Conservation (phyloP, 179 eudicot species). For the Nepenthes alata region DNA sequence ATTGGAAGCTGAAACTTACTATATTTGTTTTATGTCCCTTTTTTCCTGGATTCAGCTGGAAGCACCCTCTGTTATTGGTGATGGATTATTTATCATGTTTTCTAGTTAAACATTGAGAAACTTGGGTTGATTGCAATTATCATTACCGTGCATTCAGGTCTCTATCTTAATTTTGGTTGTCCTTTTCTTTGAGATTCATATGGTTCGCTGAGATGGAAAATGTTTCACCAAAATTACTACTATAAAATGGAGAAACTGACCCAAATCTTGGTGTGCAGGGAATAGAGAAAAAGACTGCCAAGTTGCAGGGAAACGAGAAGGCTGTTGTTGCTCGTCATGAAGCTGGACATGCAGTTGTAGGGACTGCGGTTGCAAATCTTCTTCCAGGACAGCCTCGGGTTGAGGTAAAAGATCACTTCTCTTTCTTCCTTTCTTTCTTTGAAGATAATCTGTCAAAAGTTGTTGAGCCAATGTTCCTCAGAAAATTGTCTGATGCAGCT, state of each 20-base stretch:
- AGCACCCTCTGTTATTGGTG: too few species aligned
- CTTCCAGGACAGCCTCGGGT: conserved; percentile 93
- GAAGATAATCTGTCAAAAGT: neutral
- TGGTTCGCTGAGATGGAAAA: neutral
- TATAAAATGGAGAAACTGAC: neutral
- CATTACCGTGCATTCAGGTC: too few species aligned
- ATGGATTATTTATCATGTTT: too few species aligned
- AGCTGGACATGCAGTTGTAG: conserved; percentile 97
- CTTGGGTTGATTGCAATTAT: too few species aligned
- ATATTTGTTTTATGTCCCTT: too few species aligned
- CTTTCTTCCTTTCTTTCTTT: neutral
- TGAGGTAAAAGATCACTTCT: conserved; percentile 39
- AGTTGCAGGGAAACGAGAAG: conserved; percentile 77
- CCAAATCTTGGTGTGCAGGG: conserved; percentile 36
- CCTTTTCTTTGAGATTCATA: neutral
- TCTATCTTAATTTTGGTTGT: neutral
- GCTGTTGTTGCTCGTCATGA: conserved; percentile 98
- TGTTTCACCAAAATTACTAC: neutral
- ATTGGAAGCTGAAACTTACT: too few species aligned
- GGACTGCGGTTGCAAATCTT: conserved; percentile 90
- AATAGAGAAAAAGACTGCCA: conserved; percentile 84
- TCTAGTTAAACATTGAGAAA: too few species aligned
- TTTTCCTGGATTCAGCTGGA: too few species aligned
- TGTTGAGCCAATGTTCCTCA: neutral
- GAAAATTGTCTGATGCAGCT: neutral